phyloP scores from a whole-genome alignment of 2,329 filamentous ascomycete species.

The Ceratocystis destructans region DNA sequence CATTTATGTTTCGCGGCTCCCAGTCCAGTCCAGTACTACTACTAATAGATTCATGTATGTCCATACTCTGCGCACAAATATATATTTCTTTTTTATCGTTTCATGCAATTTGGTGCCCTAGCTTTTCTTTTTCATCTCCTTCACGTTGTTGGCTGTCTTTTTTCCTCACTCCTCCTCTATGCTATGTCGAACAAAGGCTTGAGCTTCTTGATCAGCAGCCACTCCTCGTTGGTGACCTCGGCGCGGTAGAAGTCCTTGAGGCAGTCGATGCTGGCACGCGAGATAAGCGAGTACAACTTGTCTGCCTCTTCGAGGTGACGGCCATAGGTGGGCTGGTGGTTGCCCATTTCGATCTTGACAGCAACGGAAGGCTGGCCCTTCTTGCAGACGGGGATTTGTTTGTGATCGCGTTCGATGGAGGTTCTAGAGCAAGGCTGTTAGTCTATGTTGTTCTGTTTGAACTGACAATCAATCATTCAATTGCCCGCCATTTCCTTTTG shows the following conservation, averaged over 20 bases:
- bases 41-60: neutral
- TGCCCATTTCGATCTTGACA: conserved; percentile 89
- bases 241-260: conserved; percentile 90
- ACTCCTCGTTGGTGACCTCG: conserved; percentile 85
- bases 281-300: conserved; percentile 74
- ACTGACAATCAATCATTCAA: neutral
- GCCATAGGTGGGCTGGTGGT: conserved; percentile 85
- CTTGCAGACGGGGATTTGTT: conserved; percentile 82
- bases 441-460: conserved; percentile 2
- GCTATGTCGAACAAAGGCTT: conserved; percentile 87
- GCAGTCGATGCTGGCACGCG: conserved; percentile 76
- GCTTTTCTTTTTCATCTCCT: neutral
- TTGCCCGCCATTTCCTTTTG: neutral
- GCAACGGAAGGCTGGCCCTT: conserved; percentile 95
- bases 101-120: neutral
- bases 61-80: no score
- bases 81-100: neutral
- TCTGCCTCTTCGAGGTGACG: conserved; percentile 90
- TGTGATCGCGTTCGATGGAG: conserved; percentile 95
- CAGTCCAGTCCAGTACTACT: no score
- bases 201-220: conserved; percentile 85
- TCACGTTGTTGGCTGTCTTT: neutral
- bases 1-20: no score
- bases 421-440: conserved; percentile 43
- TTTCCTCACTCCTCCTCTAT: conserved; percentile 29